Percentiles rank a stretch among this genome's conserved stretches.
These are phyloP conservation scores for Hypoxylon trugodes DNA, from an alignment of 495 filamentous ascomycete species.

Conservation along the genomic window DNA sequence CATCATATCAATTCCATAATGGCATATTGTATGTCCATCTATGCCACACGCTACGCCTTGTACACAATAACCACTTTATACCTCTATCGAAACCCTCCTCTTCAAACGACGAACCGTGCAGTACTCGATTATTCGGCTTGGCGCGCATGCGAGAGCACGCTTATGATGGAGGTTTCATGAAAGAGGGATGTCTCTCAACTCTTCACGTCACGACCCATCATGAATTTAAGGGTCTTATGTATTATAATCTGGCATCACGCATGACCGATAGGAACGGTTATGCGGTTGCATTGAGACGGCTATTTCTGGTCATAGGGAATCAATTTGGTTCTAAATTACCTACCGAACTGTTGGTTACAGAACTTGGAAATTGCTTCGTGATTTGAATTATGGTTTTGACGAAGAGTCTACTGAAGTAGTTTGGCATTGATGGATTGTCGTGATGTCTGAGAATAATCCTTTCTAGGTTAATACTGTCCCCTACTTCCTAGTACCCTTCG, in stretches of 20 bases:
- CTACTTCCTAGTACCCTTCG: too few species aligned
- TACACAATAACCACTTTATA: not conserved
- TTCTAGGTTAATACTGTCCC: too few species aligned
- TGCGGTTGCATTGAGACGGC: constrained; percentile 14
- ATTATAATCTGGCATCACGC: constrained; percentile 28
- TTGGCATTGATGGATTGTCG: too few species aligned
- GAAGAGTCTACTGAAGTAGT: too few species aligned
- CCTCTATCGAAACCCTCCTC: not conserved
- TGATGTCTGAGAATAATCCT: too few species aligned
- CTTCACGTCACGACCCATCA: constrained; percentile 4
- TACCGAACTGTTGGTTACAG: too few species aligned
- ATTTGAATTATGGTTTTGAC: too few species aligned
- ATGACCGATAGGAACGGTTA: constrained; percentile 2
- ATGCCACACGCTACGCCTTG: not conserved
- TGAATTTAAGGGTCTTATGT: constrained; percentile 9
- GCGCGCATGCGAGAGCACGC: not conserved
- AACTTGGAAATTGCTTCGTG: too few species aligned
- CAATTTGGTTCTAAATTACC: too few species aligned
- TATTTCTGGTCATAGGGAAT: constrained; percentile 13
- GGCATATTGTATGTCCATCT: not conserved
- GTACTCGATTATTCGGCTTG: not conserved
- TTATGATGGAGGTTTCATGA: not conserved
- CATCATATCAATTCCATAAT: not conserved
- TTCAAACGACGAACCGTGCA: not conserved
- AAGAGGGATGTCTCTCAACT: constrained; percentile 12